Percentiles rank a stretch among this genome's conserved stretches.
Conservation (phyloP, 1,284 basidiomycete species). For the Afroboletus lepidellus region DNA sequence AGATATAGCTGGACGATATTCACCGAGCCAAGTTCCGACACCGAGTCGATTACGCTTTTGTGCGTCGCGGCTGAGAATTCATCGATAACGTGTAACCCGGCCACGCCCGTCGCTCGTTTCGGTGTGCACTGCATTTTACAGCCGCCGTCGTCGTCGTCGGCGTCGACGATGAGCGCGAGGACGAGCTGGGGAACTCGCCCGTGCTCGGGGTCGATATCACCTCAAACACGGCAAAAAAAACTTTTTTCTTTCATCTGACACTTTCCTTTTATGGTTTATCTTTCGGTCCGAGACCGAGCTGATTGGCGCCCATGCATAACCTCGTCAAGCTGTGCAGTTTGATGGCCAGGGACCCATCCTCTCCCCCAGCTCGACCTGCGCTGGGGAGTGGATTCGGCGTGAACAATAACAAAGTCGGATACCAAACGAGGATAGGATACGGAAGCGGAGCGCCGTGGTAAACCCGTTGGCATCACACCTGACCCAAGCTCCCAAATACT, state of each 20-base stretch:
- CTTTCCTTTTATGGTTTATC: constrained; percentile 20
- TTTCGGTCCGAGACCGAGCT: constrained; percentile 1
- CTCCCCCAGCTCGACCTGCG: neutral
- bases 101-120: neutral
- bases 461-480: constrained; percentile 12
- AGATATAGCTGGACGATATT: constrained; percentile 26
- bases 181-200: neutral
- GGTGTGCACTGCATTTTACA: neutral
- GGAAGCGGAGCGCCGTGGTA: constrained; percentile 26
- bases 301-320: constrained; percentile 19
- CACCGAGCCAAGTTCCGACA: constrained; percentile 35
- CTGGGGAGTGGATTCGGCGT: neutral
- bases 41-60: constrained; percentile 36
- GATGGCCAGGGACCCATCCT: neutral
- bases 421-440: constrained; percentile 17
- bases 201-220: constrained; percentile 27
- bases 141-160: constrained; percentile 1
- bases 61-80: constrained; percentile 13
- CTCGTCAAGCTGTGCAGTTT: constrained; percentile 15
- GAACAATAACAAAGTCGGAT: neutral
- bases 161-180: constrained; percentile 6
- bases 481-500: constrained; percentile 26
- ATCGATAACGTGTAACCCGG: constrained; percentile 1
- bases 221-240: constrained; percentile 19
- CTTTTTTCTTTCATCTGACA: constrained; percentile 16